Evolutionary conservation across 192 early-diverging fungal species (phyloP).

Genomic region (Podila epicladia): DNA sequence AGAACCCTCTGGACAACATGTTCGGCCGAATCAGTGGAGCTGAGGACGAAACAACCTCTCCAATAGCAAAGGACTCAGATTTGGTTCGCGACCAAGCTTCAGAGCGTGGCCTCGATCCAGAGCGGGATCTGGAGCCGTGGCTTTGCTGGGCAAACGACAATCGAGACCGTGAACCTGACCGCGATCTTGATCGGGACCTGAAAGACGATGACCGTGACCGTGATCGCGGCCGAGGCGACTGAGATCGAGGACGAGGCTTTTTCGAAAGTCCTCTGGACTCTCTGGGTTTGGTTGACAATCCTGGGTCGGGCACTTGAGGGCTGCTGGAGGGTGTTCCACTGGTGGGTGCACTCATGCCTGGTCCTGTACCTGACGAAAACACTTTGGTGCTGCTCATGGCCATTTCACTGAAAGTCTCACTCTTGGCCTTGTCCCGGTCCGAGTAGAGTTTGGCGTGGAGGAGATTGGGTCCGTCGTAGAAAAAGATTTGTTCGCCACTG

Average conservation of each 20-base stretch:
- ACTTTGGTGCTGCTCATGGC: conserved; percentile 3
- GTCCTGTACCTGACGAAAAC: not conserved
- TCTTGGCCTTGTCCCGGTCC: conserved; percentile 6
- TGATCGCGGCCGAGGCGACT: not conserved
- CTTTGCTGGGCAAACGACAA: not conserved
- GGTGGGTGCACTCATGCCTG: conserved; percentile 1
- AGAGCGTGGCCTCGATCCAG: conserved; percentile 22
- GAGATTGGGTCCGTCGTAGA: conserved; percentile 36
- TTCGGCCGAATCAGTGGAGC: conserved; percentile 16
- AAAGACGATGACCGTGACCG: not conserved
- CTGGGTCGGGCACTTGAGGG: not conserved
- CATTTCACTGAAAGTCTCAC: conserved; percentile 30
- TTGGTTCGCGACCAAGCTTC: conserved; percentile 19
- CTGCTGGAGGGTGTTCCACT: not conserved
- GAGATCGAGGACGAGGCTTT: too few species aligned
- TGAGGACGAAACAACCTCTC: not conserved
- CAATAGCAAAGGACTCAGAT: conserved; percentile 8
- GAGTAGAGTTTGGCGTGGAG: conserved; percentile 33
- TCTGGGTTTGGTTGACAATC: not conserved
- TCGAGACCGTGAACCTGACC: conserved; percentile 20
- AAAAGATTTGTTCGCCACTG: conserved; percentile 44
- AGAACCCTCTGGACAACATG: conserved; percentile 34
- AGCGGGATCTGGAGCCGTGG: conserved; percentile 5
- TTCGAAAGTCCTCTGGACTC: not conserved
- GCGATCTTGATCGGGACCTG: conserved; percentile 1